Conservation (phyloP, 2,329 filamentous ascomycete genomes). For the Septoria petroselini region DNA sequence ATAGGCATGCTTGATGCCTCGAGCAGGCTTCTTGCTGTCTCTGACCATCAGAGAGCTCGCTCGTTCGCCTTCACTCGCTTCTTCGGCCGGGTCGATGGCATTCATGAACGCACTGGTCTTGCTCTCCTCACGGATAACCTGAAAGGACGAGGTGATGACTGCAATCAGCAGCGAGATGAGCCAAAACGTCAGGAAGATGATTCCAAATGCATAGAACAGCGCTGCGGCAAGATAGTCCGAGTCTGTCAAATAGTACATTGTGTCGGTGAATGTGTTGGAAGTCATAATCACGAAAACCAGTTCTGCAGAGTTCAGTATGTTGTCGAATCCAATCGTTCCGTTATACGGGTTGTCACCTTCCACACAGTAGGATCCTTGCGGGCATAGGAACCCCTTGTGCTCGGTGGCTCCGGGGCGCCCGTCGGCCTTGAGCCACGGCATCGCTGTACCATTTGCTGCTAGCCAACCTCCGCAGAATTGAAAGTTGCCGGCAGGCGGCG, state of each 20-base stretch:
- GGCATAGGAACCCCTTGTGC: constrained; percentile 85
- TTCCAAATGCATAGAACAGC: constrained; percentile 67
- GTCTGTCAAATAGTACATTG: constrained; percentile 90
- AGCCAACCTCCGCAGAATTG: constrained; percentile 87
- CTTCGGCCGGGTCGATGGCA: constrained; percentile 52
- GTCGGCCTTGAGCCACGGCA: constrained; percentile 66
- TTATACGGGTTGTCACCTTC: constrained; percentile 76
- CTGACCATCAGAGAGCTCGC: not conserved
- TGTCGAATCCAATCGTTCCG: constrained; percentile 88
- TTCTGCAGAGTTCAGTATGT: constrained; percentile 86
- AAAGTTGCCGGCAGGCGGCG: constrained; percentile 50
- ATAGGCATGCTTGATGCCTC: constrained; percentile 66
- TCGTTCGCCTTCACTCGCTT: constrained; percentile 19
- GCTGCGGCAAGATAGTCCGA: constrained; percentile 87
- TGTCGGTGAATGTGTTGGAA: constrained; percentile 90
- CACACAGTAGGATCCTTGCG: constrained; percentile 76
- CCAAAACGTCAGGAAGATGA: constrained; percentile 94
- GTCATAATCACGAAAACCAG: constrained; percentile 98
- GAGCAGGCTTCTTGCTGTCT: constrained; percentile 35
- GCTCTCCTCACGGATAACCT: constrained; percentile 95
- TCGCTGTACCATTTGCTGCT: constrained; percentile 52
- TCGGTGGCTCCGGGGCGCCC: constrained; percentile 51
- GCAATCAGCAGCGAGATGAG: constrained; percentile 91
- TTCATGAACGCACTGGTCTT: constrained; percentile 88
- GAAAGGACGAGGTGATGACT: constrained; percentile 97